phyloP scores from a whole-genome alignment of 2,329 filamentous ascomycete genomes.

The Colletotrichum tropicale region DNA sequence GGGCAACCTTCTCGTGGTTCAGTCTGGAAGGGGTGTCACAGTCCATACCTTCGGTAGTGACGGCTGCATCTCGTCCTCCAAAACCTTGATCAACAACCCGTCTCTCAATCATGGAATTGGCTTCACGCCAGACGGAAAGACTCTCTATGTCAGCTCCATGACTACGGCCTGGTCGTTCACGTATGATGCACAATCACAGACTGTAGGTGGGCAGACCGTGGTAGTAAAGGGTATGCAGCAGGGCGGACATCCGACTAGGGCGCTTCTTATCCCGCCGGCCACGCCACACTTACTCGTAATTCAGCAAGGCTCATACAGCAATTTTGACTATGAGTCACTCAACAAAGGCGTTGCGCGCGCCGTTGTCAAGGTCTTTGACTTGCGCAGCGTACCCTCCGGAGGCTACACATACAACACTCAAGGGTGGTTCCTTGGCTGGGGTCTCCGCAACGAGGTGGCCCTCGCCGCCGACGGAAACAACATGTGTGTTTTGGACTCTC shows the following conservation, averaged over 20 bases:
- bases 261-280: conserved; percentile 36
- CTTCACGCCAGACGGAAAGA: conserved; percentile 41
- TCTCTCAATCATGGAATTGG: conserved; percentile 43
- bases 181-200: conserved; percentile 56
- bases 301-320: conserved; percentile 41
- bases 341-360: conserved; percentile 37
- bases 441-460: conserved; percentile 67
- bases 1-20: conserved; percentile 42
- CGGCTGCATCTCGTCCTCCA: conserved; percentile 43
- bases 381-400: conserved; percentile 34
- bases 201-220: conserved; percentile 47
- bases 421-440: conserved; percentile 44
- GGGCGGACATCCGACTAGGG: conserved; percentile 42
- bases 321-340: conserved; percentile 40
- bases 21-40: conserved; percentile 39
- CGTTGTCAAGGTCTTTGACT: conserved; percentile 48
- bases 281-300: conserved; percentile 42
- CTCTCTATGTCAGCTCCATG: conserved; percentile 42
- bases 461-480: conserved; percentile 53
- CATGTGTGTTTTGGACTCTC: conserved; percentile 6
- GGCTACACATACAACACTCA: conserved; percentile 43
- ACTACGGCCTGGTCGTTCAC: conserved; percentile 57
- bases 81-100: conserved; percentile 36
- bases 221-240: conserved; percentile 42
- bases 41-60: conserved; percentile 43